Conservation (phyloP, 441 rosid genomes). For the Populus tomentosa region DNA sequence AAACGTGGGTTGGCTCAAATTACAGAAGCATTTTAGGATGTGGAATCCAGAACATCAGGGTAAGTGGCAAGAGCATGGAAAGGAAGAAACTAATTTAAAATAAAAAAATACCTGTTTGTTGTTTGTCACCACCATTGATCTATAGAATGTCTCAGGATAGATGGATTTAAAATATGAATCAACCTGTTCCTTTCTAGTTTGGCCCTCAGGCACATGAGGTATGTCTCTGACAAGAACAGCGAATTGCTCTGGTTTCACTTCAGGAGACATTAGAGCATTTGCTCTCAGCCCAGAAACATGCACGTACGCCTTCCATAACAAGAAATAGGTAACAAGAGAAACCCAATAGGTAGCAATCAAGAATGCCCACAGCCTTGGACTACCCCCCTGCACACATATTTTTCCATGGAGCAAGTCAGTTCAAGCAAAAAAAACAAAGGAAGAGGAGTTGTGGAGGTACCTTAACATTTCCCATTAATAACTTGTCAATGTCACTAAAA, state of each 20-base stretch:
- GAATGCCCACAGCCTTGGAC: constrained; percentile 76
- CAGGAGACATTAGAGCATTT: constrained; percentile 61
- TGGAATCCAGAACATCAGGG: not conserved
- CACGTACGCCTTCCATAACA: constrained; percentile 78
- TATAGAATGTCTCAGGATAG: constrained; percentile 72
- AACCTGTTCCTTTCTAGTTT: constrained; percentile 67
- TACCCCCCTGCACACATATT: constrained; percentile 34
- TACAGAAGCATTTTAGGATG: not conserved
- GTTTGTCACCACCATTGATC: constrained; percentile 72
- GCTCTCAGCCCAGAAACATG: constrained; percentile 78
- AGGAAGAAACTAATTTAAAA: not conserved
- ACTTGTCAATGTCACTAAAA: constrained; percentile 64
- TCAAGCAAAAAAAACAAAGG: too few species aligned
- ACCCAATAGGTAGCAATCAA: constrained; percentile 63
- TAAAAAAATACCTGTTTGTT: constrained; percentile 51
- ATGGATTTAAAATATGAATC: constrained; percentile 77
- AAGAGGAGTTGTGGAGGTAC: constrained; percentile 28
- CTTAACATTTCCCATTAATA: constrained; percentile 68
- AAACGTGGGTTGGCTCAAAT: not conserved
- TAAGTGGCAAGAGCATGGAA: not conserved
- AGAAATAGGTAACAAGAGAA: constrained; percentile 67
- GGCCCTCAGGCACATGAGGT: constrained; percentile 51
- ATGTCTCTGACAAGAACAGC: constrained; percentile 81
- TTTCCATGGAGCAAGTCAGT: not conserved
- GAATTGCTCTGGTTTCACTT: constrained; percentile 67